phyloP scores from a whole-genome alignment of 441 rosid species.

The Croton setiger region DNA sequence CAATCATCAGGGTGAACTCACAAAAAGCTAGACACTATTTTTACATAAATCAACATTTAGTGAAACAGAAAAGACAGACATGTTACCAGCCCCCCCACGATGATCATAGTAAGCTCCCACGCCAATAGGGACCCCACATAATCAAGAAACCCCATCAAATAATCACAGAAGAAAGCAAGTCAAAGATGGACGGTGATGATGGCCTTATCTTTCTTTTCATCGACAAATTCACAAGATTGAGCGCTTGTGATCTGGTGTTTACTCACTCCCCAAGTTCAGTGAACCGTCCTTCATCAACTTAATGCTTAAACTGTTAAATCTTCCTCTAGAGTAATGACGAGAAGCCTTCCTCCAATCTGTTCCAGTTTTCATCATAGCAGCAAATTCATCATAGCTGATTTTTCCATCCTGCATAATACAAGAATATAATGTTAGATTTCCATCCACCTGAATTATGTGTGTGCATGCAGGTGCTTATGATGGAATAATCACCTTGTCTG shows the following conservation, averaged over 20 bases:
- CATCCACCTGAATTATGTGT: not conserved
- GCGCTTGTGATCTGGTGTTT: conserved; percentile 8
- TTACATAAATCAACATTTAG: conserved; percentile 29
- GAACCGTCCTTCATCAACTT: conserved; percentile 98
- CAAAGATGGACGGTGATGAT: conserved; percentile 25
- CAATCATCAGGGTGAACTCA: conserved; percentile 25
- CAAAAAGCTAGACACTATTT: conserved; percentile 27
- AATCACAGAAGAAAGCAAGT: conserved; percentile 34
- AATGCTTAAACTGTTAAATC: conserved; percentile 96
- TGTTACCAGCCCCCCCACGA: conserved; percentile 12
- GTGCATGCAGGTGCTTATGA: not conserved
- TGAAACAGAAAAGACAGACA: conserved; percentile 4
- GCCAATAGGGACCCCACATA: conserved; percentile 21
- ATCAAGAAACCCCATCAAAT: conserved; percentile 30
- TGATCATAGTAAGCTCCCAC: conserved; percentile 25
- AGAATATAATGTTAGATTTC: conserved; percentile 8
- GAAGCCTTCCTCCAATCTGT: conserved; percentile 99
- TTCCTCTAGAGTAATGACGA: conserved; percentile 97
- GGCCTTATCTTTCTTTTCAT: conserved; percentile 25
- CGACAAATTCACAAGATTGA: conserved; percentile 21
- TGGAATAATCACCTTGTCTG: conserved; percentile 67
- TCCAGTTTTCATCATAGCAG: conserved; percentile 99
- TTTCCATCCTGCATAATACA: conserved; percentile 67
- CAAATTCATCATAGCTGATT: conserved; percentile 95
- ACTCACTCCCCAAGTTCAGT: conserved; percentile 66